phyloP scores from a whole-genome alignment of 2,329 filamentous ascomycete genomes.

The Zasmidium angulare region DNA sequence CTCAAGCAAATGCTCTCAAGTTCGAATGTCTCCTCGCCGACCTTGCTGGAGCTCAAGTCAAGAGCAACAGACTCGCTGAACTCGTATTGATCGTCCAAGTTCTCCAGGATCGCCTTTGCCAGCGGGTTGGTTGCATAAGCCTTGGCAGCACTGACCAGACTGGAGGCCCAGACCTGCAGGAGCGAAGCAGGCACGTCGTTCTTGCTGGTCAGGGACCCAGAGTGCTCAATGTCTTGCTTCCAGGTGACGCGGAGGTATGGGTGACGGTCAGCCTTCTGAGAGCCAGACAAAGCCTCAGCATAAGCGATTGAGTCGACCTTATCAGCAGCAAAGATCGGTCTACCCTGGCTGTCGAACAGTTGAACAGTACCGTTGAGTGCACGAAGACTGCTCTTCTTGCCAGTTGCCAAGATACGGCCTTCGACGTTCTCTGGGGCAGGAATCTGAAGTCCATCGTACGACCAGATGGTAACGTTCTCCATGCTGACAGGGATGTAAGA shows the following conservation, averaged over 20 bases:
- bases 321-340: background rate
- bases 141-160: background rate
- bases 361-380: background rate
- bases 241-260: background rate
- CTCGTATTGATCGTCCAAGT: background rate
- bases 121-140: background rate
- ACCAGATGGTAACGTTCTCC: background rate
- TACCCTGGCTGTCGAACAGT: background rate
- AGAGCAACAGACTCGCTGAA: background rate
- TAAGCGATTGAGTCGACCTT: background rate
- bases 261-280: background rate
- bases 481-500: background rate
- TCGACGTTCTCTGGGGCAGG: background rate
- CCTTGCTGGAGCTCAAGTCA: background rate
- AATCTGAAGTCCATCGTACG: background rate
- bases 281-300: background rate
- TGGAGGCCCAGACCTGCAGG: background rate
- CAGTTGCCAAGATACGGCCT: background rate
- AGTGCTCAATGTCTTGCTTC: background rate
- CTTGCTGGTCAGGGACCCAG: background rate
- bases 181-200: background rate
- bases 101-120: background rate
- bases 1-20: background rate
- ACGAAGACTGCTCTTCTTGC: background rate
- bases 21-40: background rate